These are phyloP conservation scores for Achaetomium macrosporum DNA, from an alignment of 2,329 filamentous ascomycete species.

Conservation along the genomic window DNA sequence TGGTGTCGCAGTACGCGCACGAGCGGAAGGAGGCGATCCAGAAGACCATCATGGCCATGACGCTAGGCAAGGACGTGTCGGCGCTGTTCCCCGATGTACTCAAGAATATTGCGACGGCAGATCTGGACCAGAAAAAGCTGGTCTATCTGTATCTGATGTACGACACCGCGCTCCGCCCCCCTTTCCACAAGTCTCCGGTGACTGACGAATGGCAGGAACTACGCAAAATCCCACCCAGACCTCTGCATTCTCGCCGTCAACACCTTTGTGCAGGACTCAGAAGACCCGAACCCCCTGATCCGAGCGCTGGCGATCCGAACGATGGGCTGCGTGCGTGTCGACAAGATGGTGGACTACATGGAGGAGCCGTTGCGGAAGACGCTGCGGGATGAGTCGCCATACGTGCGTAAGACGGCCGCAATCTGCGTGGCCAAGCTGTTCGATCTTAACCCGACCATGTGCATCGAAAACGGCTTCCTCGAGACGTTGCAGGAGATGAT, in stretches of 20 bases:
- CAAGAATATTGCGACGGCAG: conserved; percentile 94
- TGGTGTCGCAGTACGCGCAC: conserved; percentile 98
- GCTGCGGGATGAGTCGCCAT: conserved; percentile 91
- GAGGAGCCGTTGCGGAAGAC: conserved; percentile 96
- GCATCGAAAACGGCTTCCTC: conserved; percentile 93
- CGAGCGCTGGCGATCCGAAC: conserved; percentile 92
- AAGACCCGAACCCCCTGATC: conserved; percentile 95
- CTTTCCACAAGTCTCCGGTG: not conserved
- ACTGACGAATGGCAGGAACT: conserved; percentile 63
- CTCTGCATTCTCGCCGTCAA: conserved; percentile 98
- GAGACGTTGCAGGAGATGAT: conserved; percentile 93
- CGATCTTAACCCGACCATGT: conserved; percentile 86
- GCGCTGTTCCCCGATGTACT: conserved; percentile 94
- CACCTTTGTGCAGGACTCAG: conserved; percentile 97
- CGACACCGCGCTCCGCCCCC: conserved; percentile 24
- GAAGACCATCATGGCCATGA: conserved; percentile 99
- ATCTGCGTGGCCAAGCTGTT: conserved; percentile 98
- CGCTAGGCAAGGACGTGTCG: conserved; percentile 95
- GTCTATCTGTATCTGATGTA: conserved; percentile 98
- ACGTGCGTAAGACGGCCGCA: conserved; percentile 95
- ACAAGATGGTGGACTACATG: conserved; percentile 99
- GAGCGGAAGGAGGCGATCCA: conserved; percentile 99
- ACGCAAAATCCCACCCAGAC: conserved; percentile 97
- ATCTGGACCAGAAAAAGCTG: conserved; percentile 98
- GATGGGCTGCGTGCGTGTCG: conserved; percentile 97